These are phyloP conservation scores for Ophiostoma australiae DNA, from an alignment of 2,329 filamentous ascomycete species.

Conservation along the genomic window DNA sequence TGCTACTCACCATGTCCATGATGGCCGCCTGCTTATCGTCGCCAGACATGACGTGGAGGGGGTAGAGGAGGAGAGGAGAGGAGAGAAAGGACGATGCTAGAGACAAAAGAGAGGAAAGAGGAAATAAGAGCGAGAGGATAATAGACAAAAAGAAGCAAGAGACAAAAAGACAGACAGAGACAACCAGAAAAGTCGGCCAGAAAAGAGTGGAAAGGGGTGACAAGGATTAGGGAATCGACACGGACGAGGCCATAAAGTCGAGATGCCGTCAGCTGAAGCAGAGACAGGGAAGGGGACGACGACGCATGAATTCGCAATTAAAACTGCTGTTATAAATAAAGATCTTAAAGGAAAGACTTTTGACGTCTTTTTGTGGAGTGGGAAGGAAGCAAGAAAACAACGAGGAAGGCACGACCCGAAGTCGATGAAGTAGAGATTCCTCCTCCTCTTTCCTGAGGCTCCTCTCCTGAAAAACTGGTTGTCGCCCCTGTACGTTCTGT, in stretches of 20 bases:
- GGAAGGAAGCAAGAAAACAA: slow-evolving; percentile 15
- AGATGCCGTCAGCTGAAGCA: neutral
- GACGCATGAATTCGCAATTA: slow-evolving; percentile 8
- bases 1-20: slow-evolving; percentile 28
- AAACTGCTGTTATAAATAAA: slow-evolving; percentile 1
- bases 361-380: slow-evolving; percentile 16
- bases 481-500: neutral
- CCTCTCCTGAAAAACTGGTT: slow-evolving; percentile 1
- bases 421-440: neutral
- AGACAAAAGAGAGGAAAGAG: neutral
- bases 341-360: neutral
- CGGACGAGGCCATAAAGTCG: neutral
- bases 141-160: neutral
- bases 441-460: no score
- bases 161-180: neutral
- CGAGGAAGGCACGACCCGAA: slow-evolving; percentile 13
- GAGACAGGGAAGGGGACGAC: neutral
- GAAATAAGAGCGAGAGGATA: neutral
- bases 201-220: neutral
- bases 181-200: neutral
- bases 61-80: neutral
- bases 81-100: neutral
- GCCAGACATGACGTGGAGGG: slow-evolving; percentile 26
- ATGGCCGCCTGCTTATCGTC: slow-evolving; percentile 29
- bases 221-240: neutral